A percentile compares a stretch with the other conserved stretches of the same genome.
phyloP scores from a whole-genome alignment of 169 alveolate species.

The Prorocentrum cordatum region DNA sequence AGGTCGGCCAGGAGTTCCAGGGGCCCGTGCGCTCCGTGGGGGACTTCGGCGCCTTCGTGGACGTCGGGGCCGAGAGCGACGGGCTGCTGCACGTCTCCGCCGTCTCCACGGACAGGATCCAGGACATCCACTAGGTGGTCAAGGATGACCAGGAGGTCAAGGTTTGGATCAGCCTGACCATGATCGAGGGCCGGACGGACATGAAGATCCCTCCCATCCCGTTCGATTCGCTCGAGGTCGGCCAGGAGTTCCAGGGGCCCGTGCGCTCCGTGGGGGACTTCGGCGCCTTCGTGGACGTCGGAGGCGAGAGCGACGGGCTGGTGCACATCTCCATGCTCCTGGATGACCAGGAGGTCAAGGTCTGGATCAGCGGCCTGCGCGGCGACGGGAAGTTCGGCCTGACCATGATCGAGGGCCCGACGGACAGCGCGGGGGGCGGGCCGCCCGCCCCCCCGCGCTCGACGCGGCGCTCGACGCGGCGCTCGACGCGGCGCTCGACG shows the following conservation, averaged over 20 bases:
- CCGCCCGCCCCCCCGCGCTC: too few species aligned
- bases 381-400: conserved; percentile 18
- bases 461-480: too few species aligned
- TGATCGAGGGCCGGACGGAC: too few species aligned
- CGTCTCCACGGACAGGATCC: conserved; percentile 24
- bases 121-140: too few species aligned
- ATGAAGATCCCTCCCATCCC: too few species aligned
- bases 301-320: conserved; percentile 22
- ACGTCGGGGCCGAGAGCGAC: conserved; percentile 26
- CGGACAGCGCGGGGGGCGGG: not conserved
- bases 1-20: not conserved
- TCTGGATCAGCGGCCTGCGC: conserved; percentile 31
- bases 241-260: conserved; percentile 4
- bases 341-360: conserved; percentile 24
- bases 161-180: too few species aligned
- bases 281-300: conserved; percentile 42
- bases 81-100: conserved; percentile 34
- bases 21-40: conserved; percentile 16
- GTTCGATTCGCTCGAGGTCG: too few species aligned
- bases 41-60: conserved; percentile 44
- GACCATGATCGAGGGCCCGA: conserved; percentile 30
- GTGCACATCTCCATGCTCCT: conserved; percentile 35
- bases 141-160: too few species aligned
- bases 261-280: conserved; percentile 23
- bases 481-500: too few species aligned